Percentiles rank a stretch among this genome's conserved stretches.
These are phyloP conservation scores for Catunica adiposa DNA, from an alignment of 2,329 filamentous ascomycete species.

Conservation along the genomic window DNA sequence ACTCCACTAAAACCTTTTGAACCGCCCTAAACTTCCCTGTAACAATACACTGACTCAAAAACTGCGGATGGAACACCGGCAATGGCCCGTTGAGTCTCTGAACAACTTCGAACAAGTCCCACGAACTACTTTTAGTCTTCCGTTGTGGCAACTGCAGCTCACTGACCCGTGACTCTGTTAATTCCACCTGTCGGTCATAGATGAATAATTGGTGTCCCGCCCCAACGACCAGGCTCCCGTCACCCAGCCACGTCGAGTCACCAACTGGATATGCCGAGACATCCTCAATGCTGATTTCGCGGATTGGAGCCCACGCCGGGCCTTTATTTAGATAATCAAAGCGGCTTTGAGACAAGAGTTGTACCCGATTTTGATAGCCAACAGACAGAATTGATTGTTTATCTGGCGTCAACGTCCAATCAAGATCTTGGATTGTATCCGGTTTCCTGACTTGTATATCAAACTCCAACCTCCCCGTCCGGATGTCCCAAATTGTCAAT, in stretches of 20 bases:
- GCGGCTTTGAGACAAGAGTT: conserved; percentile 71
- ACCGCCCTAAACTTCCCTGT: conserved; percentile 59
- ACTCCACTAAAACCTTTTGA: conserved; percentile 51
- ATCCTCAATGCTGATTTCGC: conserved; percentile 65
- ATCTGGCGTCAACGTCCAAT: conserved; percentile 87
- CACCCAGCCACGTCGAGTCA: conserved; percentile 78
- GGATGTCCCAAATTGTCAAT: conserved; percentile 82
- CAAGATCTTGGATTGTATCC: conserved; percentile 67
- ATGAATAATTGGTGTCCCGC: conserved; percentile 84
- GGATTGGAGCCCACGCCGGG: conserved; percentile 75
- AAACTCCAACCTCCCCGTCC: conserved; percentile 66
- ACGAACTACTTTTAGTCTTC: conserved; percentile 28
- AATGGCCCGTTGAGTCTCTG: conserved; percentile 73
- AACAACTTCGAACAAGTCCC: conserved; percentile 67
- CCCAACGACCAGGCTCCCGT: conserved; percentile 72
- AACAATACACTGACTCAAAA: conserved; percentile 72
- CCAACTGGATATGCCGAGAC: conserved; percentile 80
- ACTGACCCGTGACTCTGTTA: conserved; percentile 42
- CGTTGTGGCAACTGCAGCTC: conserved; percentile 31
- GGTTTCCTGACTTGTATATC: conserved; percentile 56
- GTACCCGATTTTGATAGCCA: conserved; percentile 74
- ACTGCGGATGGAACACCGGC: conserved; percentile 82
- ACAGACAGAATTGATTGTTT: conserved; percentile 78
- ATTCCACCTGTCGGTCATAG: conserved; percentile 58
- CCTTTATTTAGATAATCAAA: conserved; percentile 83